Evolutionary conservation across 2,329 filamentous ascomycete species (phyloP), one percentile per base, ranked within the genome.

Genomic region (Lachnellula suecica): DNA sequence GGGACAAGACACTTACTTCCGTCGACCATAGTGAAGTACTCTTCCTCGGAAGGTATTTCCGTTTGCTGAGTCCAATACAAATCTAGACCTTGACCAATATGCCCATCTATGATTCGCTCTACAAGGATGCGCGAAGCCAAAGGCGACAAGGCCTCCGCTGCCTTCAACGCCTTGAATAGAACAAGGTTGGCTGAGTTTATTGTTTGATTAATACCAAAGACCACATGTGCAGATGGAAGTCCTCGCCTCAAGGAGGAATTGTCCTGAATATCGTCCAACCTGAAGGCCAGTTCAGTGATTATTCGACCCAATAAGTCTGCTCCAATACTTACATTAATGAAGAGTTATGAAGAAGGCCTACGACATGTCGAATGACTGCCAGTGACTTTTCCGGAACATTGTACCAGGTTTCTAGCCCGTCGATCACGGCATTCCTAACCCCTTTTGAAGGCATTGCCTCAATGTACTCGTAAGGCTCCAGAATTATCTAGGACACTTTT

Each of bases 1-100:
- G 11, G 63, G 31, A 3, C 57, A 38, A 27, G 65, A 66, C 27
- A 66, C 40, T 7, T 54, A 58, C 2, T 53, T 44, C 23, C 27
- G 25, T 66, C 60, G 0, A 68, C 52, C 67, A 70, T 68, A 9
- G 52, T 38, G 9, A 68, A 10, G 29, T 69, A 70, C n/a, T 68
- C 63, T 0, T 57, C 47, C 6, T 58, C 54, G 0, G 57, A 56
- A 0, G 68, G 67, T 10, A 58, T 58, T 0, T 34, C 19, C 4
- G 55, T 8, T 10, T 61, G 50, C 10, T 38, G 49, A 2, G 58
- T 66, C 63, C 64, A 69, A 38, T 62, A 44, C 0, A 69, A 53
- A 34, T 70, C 67, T 23, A 58, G 51, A 38, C 60, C 60, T 45
- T 70, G 68, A 0, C 67, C 68, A 15, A 63, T 23, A 27, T 61